phyloP scores from a whole-genome alignment of 1,139 yeast species.

The Suhomyces yuchorum region DNA sequence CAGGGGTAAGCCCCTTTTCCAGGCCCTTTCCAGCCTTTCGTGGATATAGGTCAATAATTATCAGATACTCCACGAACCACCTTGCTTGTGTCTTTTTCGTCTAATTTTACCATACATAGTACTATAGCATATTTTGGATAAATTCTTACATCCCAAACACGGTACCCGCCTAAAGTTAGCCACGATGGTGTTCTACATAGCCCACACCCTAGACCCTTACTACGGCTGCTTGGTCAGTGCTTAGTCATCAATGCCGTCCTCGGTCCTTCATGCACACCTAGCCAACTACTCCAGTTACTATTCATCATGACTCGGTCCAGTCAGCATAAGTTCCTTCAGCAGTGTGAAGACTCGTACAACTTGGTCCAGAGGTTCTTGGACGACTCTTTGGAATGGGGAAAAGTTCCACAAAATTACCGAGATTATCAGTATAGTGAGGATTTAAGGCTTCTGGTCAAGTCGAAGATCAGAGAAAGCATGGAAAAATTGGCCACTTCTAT shows the following conservation, averaged over 20 bases:
- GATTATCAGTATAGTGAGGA: conserved; percentile 26
- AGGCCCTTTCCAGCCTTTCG: too few species aligned
- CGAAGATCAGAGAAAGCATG: conserved; percentile 34
- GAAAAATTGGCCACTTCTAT: conserved; percentile 34
- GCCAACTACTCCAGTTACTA: neutral
- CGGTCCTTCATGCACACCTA: conserved; percentile 1
- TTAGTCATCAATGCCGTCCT: conserved; percentile 4
- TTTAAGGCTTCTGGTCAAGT: conserved; percentile 32
- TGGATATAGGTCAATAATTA: too few species aligned
- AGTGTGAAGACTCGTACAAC: conserved; percentile 38
- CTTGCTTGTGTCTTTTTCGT: too few species aligned
- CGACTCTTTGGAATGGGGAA: conserved; percentile 34
- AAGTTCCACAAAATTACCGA: conserved; percentile 22
- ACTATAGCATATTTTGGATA: too few species aligned
- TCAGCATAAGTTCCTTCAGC: conserved; percentile 20
- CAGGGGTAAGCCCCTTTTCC: too few species aligned
- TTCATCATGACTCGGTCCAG: conserved; percentile 11
- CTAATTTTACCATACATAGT: too few species aligned
- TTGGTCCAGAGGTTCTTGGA: conserved; percentile 36
- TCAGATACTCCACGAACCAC: too few species aligned
- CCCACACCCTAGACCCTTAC: neutral
- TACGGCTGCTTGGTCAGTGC: neutral
- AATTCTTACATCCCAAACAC: too few species aligned
- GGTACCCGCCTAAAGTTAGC: too few species aligned
- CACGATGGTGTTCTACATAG: neutral